Evolutionary conservation across 2,329 filamentous ascomycete species (phyloP).

Genomic region (Reticulascus tulasneorum): DNA sequence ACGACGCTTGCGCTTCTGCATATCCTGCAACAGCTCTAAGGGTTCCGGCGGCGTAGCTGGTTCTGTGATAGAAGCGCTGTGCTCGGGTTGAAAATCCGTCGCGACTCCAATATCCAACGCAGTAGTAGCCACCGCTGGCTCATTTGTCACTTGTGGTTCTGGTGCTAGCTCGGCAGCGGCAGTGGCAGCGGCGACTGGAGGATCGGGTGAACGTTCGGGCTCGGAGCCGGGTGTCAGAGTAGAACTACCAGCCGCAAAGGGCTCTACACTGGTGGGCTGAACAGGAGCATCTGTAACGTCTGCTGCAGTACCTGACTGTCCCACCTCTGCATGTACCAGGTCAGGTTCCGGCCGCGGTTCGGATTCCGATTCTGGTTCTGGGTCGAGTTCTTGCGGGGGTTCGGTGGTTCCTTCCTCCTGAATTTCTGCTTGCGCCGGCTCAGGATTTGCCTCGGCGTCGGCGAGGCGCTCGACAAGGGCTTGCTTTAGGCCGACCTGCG

Average conservation of each 20-base stretch:
- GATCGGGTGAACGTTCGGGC: too few species aligned
- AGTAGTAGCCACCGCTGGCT: too few species aligned
- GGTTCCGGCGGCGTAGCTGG: constrained; percentile 8
- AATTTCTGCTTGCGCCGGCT: constrained; percentile 20
- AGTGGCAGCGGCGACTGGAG: not conserved
- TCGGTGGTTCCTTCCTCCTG: not conserved
- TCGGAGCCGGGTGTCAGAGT: too few species aligned
- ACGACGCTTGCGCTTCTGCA: constrained; percentile 63
- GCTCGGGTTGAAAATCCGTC: too few species aligned
- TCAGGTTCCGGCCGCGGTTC: not conserved
- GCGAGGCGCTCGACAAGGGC: constrained; percentile 65
- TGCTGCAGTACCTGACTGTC: constrained; percentile 1
- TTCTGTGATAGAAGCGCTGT: constrained; percentile 9
- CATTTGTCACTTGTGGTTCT: too few species aligned
- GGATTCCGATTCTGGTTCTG: not conserved
- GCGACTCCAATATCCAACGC: too few species aligned
- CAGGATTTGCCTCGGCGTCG: constrained; percentile 15
- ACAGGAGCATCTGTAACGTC: constrained; percentile 1
- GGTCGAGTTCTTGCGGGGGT: constrained; percentile 18
- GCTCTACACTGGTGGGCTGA: too few species aligned
- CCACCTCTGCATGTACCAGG: not conserved
- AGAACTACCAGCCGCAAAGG: too few species aligned
- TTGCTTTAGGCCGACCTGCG: constrained; percentile 65
- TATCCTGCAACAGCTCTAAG: constrained; percentile 38
- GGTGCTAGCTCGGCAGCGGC: not conserved